These are phyloP conservation scores for Mycena sp. DNA, from an alignment of 1,284 basidiomycete genomes.

Conservation along the genomic window DNA sequence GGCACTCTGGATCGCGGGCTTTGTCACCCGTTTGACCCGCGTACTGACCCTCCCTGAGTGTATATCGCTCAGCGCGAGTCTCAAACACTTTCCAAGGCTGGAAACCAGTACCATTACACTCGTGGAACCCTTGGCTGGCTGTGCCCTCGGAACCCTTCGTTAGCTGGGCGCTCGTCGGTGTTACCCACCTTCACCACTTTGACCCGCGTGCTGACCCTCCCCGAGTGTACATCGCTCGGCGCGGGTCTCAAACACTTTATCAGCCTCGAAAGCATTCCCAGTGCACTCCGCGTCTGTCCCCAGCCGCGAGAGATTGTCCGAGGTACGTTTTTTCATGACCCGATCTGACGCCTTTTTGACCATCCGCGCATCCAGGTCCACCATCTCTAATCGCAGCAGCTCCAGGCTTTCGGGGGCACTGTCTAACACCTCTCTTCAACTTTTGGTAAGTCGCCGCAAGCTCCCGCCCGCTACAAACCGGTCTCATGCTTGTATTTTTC, in stretches of 20 bases:
- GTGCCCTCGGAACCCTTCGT: no score
- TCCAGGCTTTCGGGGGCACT: neutral
- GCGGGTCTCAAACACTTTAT: neutral
- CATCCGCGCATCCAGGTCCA: neutral
- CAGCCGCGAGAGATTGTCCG: neutral
- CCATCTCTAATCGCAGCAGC: neutral
- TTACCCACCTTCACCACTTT: neutral
- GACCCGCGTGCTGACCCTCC: constrained; percentile 4
- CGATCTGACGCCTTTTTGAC: neutral
- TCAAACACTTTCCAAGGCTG: no score
- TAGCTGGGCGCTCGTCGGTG: no score
- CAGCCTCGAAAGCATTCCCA: neutral
- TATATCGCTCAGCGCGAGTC: no score
- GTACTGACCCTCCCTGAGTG: neutral
- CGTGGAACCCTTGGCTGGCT: no score
- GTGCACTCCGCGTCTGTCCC: neutral
- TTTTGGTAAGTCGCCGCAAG: neutral
- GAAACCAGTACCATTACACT: no score
- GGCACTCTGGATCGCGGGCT: neutral
- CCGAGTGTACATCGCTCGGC: neutral
- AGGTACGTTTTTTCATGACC: neutral
- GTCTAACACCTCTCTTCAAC: no score
- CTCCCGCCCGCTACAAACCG: neutral
- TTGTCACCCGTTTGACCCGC: neutral
- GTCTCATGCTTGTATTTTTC: neutral